Evolutionary conservation across 148 eudicot species (phyloP).

Genomic region (Rhododendron kiyosumense): DNA sequence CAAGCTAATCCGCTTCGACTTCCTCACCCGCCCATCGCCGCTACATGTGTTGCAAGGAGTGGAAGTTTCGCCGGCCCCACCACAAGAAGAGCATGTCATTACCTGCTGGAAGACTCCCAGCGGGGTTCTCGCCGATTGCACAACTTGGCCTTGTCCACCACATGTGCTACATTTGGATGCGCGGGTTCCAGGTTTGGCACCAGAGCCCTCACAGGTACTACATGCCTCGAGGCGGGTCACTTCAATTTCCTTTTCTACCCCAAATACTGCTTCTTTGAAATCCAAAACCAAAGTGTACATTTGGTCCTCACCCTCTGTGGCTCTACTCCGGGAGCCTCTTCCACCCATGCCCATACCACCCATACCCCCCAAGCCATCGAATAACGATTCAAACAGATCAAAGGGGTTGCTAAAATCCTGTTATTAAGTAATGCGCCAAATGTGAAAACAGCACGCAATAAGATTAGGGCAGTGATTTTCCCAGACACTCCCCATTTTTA

Average conservation of each 20-base stretch:
- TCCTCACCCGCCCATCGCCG: constrained; percentile 80
- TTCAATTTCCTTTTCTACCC: constrained; percentile 89
- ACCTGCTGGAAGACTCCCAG: constrained; percentile 93
- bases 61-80: constrained; percentile 74
- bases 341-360: constrained; percentile 74
- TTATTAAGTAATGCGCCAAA: neutral
- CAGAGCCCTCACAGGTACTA: constrained; percentile 84
- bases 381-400: constrained; percentile 85
- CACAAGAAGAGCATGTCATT: constrained; percentile 76
- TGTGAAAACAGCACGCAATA: neutral
- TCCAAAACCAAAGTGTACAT: constrained; percentile 65
- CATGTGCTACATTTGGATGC: constrained; percentile 68
- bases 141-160: constrained; percentile 94
- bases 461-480: neutral
- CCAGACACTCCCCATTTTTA: neutral
- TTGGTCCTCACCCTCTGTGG: constrained; percentile 84
- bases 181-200: constrained; percentile 81
- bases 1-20: constrained; percentile 72
- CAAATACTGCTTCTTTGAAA: constrained; percentile 94
- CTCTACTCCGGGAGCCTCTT: constrained; percentile 65
- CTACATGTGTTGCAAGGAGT: constrained; percentile 83
- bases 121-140: constrained; percentile 83
- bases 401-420: constrained; percentile 98
- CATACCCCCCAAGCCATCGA: constrained; percentile 69
- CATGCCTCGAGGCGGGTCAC: constrained; percentile 71